Conservation (phyloP, 2,329 filamentous ascomycete genomes). For the Aspergillus luchuensis region DNA sequence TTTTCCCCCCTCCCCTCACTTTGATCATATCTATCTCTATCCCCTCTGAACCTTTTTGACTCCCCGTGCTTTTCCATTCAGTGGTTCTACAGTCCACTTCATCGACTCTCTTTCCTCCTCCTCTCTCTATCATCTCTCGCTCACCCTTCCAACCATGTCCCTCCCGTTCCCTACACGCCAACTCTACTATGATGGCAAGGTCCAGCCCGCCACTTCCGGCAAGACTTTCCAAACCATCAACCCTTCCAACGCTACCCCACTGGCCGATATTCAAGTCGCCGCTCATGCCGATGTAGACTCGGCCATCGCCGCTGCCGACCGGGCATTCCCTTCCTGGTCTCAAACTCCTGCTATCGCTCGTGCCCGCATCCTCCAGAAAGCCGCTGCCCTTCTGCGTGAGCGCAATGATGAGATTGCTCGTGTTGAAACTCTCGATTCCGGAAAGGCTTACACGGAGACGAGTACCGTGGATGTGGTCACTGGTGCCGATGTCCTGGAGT, state of each 20-base stretch:
- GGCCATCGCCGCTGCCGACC: conserved; percentile 69
- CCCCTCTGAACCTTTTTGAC: too few species aligned
- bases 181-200: conserved; percentile 74
- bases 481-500: conserved; percentile 82
- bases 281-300: conserved; percentile 68
- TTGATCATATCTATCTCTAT: background rate
- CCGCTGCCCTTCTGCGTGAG: conserved; percentile 70
- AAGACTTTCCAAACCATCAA: conserved; percentile 72
- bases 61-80: conserved; percentile 4
- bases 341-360: conserved; percentile 72
- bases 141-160: conserved; percentile 26
- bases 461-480: conserved; percentile 80
- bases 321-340: conserved; percentile 76
- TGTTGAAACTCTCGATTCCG: conserved; percentile 81
- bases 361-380: conserved; percentile 74
- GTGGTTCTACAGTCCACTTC: too few species aligned
- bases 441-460: conserved; percentile 83
- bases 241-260: conserved; percentile 68
- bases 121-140: conserved; percentile 17
- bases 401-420: conserved; percentile 78
- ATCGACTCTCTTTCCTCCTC: background rate
- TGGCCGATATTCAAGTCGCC: conserved; percentile 73
- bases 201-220: conserved; percentile 61
- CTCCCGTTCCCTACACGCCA: conserved; percentile 56
- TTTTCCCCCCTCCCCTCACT: background rate